Evolutionary conservation across 441 rosid species (phyloP), one percentile per base, ranked within the genome.

Genomic region (Bocquillonia castaneifolia): DNA sequence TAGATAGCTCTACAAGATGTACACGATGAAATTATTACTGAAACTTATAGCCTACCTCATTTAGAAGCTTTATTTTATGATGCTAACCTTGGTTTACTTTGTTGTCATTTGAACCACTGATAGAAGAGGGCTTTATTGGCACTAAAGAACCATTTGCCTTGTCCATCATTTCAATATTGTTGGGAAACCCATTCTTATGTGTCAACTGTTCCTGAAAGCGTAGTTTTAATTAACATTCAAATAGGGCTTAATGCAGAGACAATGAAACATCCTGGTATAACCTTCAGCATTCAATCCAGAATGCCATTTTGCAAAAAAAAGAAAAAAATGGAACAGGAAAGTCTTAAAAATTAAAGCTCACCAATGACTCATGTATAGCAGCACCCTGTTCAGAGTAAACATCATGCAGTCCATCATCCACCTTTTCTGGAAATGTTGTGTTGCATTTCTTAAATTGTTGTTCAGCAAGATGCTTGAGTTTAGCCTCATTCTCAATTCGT

Each of bases 401-500:
- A 58, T 83, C 78, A 68, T 44, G 62, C 37, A 70, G 69, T 60
- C 62, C 77, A 29, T 82, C 82, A 12, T 71, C 45, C 65, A 64
- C 72, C 72, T 74, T 80, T 70, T 74, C 78, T 36, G 73, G 72
- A 76, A 72, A 70, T 57, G 74, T 63, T 72, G 53, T 76, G 71
- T 64, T 76, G 69, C 79, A 74, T 79, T 75, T 88, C 73, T 86
- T 91, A 31, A 52, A 65, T 36, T 87, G 87, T 67, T 86, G 93
- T 84, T 87, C 92, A 31, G 90, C 91, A 63, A 91, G 89, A 64
- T 81, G 97, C 82, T 92, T 90, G 76, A 77, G 81, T 75, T 94
- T 94, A 59, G 97, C 91, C 84, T 88, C 97, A 80, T 87, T 81
- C 86, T 94, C 97, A 75, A 91, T 87, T 76, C 78, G 77, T 72